Evolutionary conservation across 2,329 filamentous ascomycete genomes (phyloP), one percentile per base, ranked within the genome.

Genomic region (Malbranchea cinnamomea): DNA sequence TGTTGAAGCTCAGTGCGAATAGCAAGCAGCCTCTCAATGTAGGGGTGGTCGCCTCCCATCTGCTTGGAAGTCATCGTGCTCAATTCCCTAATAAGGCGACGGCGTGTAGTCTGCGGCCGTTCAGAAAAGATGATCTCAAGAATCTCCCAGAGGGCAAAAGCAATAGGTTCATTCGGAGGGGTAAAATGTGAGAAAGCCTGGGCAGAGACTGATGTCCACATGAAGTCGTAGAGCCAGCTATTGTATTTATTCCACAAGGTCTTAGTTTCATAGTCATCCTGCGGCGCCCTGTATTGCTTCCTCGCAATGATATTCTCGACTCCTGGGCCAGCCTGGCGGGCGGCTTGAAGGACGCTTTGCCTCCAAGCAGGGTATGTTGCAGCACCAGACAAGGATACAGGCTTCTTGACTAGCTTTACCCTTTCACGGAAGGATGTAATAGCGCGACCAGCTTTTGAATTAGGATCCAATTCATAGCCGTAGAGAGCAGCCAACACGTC

Each of bases 221-320:
- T 28, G 14, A 28, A 28, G 13, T 12, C 14, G 9, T 16, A 19
- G 12, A 28, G 26, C 26, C 26, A 28, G 9, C 11, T 19, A 15
- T 28, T 28, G 14, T 15, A 19, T 9, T 7, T 17, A 16, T 13
- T 9, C 26, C 26, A 28, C 8, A 28, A n/a, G n/a, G n/a, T n/a
- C n/a, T n/a, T n/a, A n/a, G n/a, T n/a, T n/a, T n/a, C n/a, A n/a
- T n/a, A n/a, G n/a, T n/a, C n/a, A n/a, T n/a, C n/a, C n/a, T n/a
- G n/a, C n/a, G n/a, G n/a, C n/a, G n/a, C n/a, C n/a, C n/a, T n/a
- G n/a, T n/a, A n/a, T n/a, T n/a, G n/a, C n/a, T n/a, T n/a, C n/a
- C n/a, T n/a, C n/a, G n/a, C n/a, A n/a, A n/a, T n/a, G n/a, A n/a
- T n/a, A n/a, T n/a, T n/a, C n/a, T n/a, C n/a, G n/a, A n/a, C n/a